These are phyloP conservation scores for Poteriospumella lacustris DNA, from an alignment of 108 stramenopile species.

Conservation along the genomic window DNA sequence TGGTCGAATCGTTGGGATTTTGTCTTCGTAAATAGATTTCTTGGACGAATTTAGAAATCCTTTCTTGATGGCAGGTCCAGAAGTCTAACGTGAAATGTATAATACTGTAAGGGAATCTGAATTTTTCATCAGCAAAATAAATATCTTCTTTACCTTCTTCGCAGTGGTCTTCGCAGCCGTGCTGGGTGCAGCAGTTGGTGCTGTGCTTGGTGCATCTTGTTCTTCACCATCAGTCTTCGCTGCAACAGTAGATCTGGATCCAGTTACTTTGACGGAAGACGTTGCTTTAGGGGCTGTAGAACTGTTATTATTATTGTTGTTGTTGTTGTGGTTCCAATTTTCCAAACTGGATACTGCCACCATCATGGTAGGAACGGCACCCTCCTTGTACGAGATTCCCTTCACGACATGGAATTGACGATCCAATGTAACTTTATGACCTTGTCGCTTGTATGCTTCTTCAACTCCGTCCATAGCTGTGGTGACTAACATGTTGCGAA, in stretches of 20 bases:
- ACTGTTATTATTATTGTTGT: not conserved
- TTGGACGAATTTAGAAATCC: constrained; percentile 33
- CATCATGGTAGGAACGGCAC: constrained; percentile 31
- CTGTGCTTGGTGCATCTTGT: not conserved
- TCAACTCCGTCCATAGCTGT: constrained; percentile 38
- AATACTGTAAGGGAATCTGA: not conserved
- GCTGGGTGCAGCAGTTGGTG: not conserved
- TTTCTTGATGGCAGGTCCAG: constrained; percentile 23
- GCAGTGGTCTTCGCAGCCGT: not conserved
- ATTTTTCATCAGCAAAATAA: not conserved
- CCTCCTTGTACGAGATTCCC: constrained; percentile 38
- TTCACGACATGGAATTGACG: constrained; percentile 35
- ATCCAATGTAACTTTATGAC: constrained; percentile 20
- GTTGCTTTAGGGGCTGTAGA: not conserved
- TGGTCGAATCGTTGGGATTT: not conserved
- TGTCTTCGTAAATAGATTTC: not conserved
- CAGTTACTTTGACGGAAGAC: not conserved
- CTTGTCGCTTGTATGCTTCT: constrained; percentile 17
- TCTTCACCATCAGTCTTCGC: not conserved
- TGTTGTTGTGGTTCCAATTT: constrained; percentile 15
- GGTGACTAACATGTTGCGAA: constrained; percentile 39
- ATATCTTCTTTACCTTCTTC: not conserved
- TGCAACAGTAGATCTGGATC: not conserved
- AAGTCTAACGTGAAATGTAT: not conserved
- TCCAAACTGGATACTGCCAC: not conserved